These are phyloP conservation scores for Picochlorum costavermella DNA, from an alignment of 139 green algal species.

Conservation along the genomic window DNA sequence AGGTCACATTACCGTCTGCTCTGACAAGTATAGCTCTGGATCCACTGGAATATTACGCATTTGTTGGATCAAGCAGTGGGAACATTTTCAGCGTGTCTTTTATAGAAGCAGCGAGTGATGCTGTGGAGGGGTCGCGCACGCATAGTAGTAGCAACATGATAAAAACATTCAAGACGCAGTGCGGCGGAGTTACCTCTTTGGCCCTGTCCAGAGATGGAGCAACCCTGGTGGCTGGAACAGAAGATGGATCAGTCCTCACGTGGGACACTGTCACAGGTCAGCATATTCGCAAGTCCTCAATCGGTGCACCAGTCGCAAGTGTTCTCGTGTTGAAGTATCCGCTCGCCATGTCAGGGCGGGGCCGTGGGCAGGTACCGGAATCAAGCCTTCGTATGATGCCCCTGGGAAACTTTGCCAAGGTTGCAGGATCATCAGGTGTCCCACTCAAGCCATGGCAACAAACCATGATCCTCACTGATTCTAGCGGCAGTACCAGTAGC, in stretches of 20 bases:
- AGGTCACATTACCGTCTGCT: slow-evolving; percentile 46
- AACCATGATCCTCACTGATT: no score
- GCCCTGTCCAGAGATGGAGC: slow-evolving; percentile 43
- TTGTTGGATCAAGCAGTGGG: slow-evolving; percentile 64
- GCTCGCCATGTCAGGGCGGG: slow-evolving; percentile 20
- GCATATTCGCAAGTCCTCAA: slow-evolving; percentile 36
- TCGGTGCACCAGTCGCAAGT: slow-evolving; percentile 43
- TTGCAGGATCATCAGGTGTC: slow-evolving; percentile 20
- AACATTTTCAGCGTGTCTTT: slow-evolving; percentile 65
- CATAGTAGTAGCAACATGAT: background rate
- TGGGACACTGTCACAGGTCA: slow-evolving; percentile 73
- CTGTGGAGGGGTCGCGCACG: background rate
- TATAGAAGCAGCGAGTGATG: slow-evolving; percentile 8
- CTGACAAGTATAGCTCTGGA: slow-evolving; percentile 50
- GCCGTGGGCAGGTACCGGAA: slow-evolving; percentile 31
- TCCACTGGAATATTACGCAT: slow-evolving; percentile 63
- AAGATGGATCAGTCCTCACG: slow-evolving; percentile 57
- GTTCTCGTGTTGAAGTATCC: slow-evolving; percentile 47
- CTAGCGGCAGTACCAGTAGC: no score
- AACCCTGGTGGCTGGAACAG: slow-evolving; percentile 49
- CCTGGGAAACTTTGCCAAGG: slow-evolving; percentile 57
- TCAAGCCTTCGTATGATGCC: slow-evolving; percentile 35
- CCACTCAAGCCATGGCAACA: background rate
- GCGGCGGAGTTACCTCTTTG: slow-evolving; percentile 21
- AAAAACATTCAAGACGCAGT: background rate